Conservation (phyloP, 164 flowering plant species). For the Nymphaea thermarum region DNA sequence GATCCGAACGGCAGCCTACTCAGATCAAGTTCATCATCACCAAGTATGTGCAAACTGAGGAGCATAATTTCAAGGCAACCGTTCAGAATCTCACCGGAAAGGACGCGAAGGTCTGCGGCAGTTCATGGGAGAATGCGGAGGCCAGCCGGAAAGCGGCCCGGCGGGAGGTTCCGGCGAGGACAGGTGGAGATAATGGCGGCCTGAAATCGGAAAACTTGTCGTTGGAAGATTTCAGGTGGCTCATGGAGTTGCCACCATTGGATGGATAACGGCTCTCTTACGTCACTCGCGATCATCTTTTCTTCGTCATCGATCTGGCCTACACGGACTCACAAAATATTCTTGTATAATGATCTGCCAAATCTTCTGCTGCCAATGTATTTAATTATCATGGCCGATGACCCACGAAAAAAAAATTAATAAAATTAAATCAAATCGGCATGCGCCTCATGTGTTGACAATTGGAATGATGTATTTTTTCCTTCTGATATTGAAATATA, state of each 20-base stretch:
- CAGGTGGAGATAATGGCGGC: not conserved
- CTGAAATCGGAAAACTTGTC: not conserved
- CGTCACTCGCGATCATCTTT: too few relatives aligned
- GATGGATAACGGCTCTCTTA: not conserved
- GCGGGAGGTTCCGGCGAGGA: not conserved
- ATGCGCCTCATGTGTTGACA: too few relatives aligned
- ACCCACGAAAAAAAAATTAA: too few relatives aligned
- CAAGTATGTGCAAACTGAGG: conserved; percentile 34
- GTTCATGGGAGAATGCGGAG: not conserved
- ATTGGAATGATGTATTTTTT: too few relatives aligned
- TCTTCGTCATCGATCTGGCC: too few relatives aligned
- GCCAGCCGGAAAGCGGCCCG: not conserved
- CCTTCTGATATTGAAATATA: too few relatives aligned
- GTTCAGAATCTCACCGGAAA: conserved; percentile 69
- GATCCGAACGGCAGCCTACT: conserved; percentile 9
- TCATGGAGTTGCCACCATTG: not conserved
- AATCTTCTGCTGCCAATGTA: too few relatives aligned
- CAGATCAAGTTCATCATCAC: conserved; percentile 39
- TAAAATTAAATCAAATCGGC: too few relatives aligned
- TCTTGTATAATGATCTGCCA: too few relatives aligned
- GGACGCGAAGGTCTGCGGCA: conserved; percentile 12
- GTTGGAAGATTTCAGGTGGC: not conserved
- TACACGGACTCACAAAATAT: too few relatives aligned
- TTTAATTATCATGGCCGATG: too few relatives aligned
- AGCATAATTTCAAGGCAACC: conserved; percentile 45